Base-by-base conservation (phyloP, 2,329 filamentous ascomycete species). In the Pseudogymnoascus sp. region DNA sequence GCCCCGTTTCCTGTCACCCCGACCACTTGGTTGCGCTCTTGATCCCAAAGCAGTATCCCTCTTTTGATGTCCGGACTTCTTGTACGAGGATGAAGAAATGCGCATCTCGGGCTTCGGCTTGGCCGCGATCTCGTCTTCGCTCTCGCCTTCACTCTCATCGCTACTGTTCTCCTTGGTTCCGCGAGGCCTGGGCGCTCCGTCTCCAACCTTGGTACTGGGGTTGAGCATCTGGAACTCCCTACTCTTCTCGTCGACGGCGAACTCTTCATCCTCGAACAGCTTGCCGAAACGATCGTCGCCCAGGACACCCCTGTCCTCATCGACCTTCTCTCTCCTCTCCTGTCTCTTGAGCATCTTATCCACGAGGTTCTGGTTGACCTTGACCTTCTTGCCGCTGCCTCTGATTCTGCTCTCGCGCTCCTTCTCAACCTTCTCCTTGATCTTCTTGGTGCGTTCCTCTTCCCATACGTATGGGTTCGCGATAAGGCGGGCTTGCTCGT, bases 391-490 rank as follows among this genome's bases (percentile, higher is more conserved):
- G 77, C 28, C 28, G 28, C 88, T 91, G 67, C 93, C 93, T 70
- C 95, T 86, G 72, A 99, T 97, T 69, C 95, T 85, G 74, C 88
- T 96, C 72, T 95, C 91, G n/a, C 95, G 87, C 77, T 97, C 93
- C 78, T 97, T 96, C 73, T 96, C 91, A 67, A 99, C 91, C 82
- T 93, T 96, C 73, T 96, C 91, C 75, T 93, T 91, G 70, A 99
- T 87, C 68, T 89, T 88, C 81, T 96, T 97, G 65, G 88, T 87
- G 64, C 92, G 85, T 75, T 97, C 91, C 71, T 97, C 91, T 73
- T 97, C 91, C 83, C 90, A 96, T 61, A 96, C 84, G 73, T 96
- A 96, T 0, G 95, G 95, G 76, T 97, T 96, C 60, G 90, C 89
- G 70, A 97, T 96, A 65, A 99, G 79, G 63, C 90, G 83, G 16